Evolutionary conservation across 148 eudicot genomes (phyloP), one percentile per base, ranked within the genome.

Genomic region (Arctostaphylos glauca): DNA sequence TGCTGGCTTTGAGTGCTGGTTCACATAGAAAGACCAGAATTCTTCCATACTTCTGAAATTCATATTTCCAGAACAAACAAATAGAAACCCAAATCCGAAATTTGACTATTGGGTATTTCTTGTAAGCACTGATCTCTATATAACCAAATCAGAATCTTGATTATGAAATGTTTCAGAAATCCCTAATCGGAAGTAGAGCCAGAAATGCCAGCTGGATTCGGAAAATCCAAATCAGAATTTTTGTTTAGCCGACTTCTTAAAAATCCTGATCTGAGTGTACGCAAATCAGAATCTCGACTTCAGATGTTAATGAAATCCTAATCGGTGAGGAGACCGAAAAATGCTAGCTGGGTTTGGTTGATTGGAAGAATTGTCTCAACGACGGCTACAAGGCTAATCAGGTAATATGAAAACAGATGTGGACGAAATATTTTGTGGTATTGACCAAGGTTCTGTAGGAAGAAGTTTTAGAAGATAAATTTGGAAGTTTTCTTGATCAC

Each of bases 1-100:
- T 38, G 98, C 92, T 84, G 92, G 82, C 75, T 92, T 95, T 2
- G 98, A 92, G 89, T 95, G 98, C 81, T 95, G 98, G 41, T 79
- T 95, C 95, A 95, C 85, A 81, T 95, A 95, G 77, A 90, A 94
- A 0, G 90, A 90, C 98, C 98, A 95, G 85, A 95, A 95, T 43
- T 95, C 98, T 47, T 95, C 98, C 88, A 94, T 84, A 86, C 84
- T 92, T 70, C 94, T 88, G 78, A 92, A 94, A 88, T 90, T 94
- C 98, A 94, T 92, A 8, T 58, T 84, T 85, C 18, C 73, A 25
- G 12, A 49, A 23, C 67, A 50, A 31, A 43, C 82, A 56, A 80
- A 73, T 52, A 31, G 50, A 56, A 23, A 31, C 59, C 83, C 85
- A 58, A 76, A 53, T 81, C 56, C 12, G 56, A 54, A 54, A 2